Conservation (phyloP, 345 rosid species). For the Passiflora organensis region DNA sequence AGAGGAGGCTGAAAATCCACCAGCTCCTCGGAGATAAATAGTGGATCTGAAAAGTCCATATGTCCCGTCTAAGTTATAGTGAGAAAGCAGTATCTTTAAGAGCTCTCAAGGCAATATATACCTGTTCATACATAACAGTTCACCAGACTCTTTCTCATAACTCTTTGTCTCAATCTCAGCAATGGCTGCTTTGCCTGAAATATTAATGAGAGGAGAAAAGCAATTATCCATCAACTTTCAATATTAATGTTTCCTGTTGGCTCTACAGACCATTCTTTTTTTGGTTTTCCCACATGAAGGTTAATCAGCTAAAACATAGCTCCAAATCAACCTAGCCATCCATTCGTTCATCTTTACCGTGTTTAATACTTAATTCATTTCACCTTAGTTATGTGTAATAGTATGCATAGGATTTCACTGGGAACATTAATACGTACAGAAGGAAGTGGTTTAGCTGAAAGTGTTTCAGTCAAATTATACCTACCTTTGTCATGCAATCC, state of each 20-base stretch:
- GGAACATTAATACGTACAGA: too few relatives aligned
- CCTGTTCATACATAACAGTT: slow-evolving; percentile 76
- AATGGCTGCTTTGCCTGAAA: slow-evolving; percentile 85
- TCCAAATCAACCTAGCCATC: too few relatives aligned
- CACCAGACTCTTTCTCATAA: slow-evolving; percentile 65
- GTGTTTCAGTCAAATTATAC: slow-evolving; percentile 7
- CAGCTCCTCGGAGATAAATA: slow-evolving; percentile 71
- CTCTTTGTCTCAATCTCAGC: slow-evolving; percentile 69
- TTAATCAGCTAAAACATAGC: too few relatives aligned
- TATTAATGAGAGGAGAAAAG: slow-evolving; percentile 5
- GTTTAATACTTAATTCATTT: too few relatives aligned
- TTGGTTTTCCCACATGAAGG: not conserved
- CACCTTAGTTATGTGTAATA: too few relatives aligned
- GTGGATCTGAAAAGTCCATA: slow-evolving; percentile 43
- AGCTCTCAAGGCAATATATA: slow-evolving; percentile 19
- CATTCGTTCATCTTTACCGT: too few relatives aligned
- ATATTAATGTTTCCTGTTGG: not conserved
- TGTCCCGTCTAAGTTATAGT: slow-evolving; percentile 6
- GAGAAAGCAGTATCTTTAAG: slow-evolving; percentile 7
- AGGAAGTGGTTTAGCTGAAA: not conserved
- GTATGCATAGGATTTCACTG: too few relatives aligned
- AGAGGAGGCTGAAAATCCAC: slow-evolving; percentile 81
- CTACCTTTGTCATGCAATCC: slow-evolving; percentile 93
- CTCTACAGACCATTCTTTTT: not conserved
- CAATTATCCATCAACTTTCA: not conserved